Evolutionary conservation across 345 rosid species (phyloP).

Genomic region (Firmiana major): DNA sequence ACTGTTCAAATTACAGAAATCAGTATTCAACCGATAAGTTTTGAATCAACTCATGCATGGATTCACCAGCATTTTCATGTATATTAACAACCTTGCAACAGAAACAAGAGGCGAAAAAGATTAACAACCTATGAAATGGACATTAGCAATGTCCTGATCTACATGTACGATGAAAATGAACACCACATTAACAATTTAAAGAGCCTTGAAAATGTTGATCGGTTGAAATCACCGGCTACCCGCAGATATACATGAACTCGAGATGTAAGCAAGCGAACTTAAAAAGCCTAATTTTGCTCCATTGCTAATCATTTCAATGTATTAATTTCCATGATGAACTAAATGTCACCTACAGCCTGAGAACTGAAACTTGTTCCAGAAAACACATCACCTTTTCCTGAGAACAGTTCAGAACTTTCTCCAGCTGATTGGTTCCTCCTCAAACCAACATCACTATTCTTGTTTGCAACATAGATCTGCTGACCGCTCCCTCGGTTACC

Average conservation of each 20-base stretch:
- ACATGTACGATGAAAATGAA: slow-evolving; percentile 14
- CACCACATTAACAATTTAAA: slow-evolving; percentile 20
- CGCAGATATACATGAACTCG: slow-evolving; percentile 22
- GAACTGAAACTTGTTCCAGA: slow-evolving; percentile 19
- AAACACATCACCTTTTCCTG: slow-evolving; percentile 17
- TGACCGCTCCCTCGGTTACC: slow-evolving; percentile 24
- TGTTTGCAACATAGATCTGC: slow-evolving; percentile 9
- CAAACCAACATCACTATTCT: slow-evolving; percentile 9
- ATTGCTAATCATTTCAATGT: slow-evolving; percentile 10
- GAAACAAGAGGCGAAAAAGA: background rate
- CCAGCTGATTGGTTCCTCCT: slow-evolving; percentile 37
- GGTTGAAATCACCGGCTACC: slow-evolving; percentile 16
- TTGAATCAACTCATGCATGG: slow-evolving; percentile 1
- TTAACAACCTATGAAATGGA: slow-evolving; percentile 23
- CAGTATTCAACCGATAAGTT: background rate
- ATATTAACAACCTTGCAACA: slow-evolving; percentile 13
- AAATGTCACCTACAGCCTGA: slow-evolving; percentile 17
- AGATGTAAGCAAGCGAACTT: slow-evolving; percentile 30
- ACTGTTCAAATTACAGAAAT: slow-evolving; percentile 3
- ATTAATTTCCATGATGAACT: background rate
- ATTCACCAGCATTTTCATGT: slow-evolving; percentile 5
- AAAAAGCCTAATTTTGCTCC: slow-evolving; percentile 21
- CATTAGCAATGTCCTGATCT: slow-evolving; percentile 33
- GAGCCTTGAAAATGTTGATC: slow-evolving; percentile 12
- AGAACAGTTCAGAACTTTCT: slow-evolving; percentile 28